Evolutionary conservation across 2,329 filamentous ascomycete species (phyloP).

Genomic region (Teratosphaeria zuluensis): DNA sequence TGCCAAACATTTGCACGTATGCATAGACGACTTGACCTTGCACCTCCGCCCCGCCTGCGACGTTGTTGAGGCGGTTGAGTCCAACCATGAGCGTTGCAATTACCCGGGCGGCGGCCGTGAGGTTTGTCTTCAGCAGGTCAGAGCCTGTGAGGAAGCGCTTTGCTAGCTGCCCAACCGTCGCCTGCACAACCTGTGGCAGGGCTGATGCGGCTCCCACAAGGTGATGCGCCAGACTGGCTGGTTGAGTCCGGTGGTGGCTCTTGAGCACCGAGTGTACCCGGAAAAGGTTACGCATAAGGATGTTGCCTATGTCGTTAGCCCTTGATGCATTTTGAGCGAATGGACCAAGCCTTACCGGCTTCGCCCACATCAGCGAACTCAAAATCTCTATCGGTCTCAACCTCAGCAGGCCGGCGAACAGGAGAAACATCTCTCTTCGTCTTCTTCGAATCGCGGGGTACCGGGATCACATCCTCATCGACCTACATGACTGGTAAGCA

Average conservation of each 20-base stretch:
- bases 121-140: slow-evolving; percentile 8
- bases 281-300: slow-evolving; percentile 19
- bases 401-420: slow-evolving; percentile 2
- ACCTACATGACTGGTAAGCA: not conserved
- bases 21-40: slow-evolving; percentile 20
- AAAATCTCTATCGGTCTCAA: slow-evolving; percentile 3
- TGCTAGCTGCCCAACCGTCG: slow-evolving; percentile 6
- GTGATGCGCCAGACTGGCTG: slow-evolving; percentile 16
- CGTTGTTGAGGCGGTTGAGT: slow-evolving; percentile 11
- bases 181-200: slow-evolving; percentile 14
- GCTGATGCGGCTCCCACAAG: slow-evolving; percentile 15
- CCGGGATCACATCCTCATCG: slow-evolving; percentile 15
- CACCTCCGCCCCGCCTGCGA: slow-evolving; percentile 4
- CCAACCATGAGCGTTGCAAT: slow-evolving; percentile 15
- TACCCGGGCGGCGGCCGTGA: slow-evolving; percentile 14
- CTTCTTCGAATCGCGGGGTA: slow-evolving; percentile 16
- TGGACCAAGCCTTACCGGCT: slow-evolving; percentile 6
- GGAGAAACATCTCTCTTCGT: slow-evolving; percentile 10
- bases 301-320: slow-evolving; percentile 8
- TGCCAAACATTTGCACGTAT: slow-evolving; percentile 29
- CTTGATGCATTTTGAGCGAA: not conserved
- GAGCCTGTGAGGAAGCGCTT: not conserved
- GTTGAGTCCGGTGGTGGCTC: slow-evolving; percentile 6
- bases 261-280: slow-evolving; percentile 19
- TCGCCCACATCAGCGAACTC: slow-evolving; percentile 14